A percentile compares a stretch with the other conserved stretches of the same genome.
Evolutionary conservation across 164 flowering plant species (phyloP).

Genomic region (Dillenia suffruticosa): DNA sequence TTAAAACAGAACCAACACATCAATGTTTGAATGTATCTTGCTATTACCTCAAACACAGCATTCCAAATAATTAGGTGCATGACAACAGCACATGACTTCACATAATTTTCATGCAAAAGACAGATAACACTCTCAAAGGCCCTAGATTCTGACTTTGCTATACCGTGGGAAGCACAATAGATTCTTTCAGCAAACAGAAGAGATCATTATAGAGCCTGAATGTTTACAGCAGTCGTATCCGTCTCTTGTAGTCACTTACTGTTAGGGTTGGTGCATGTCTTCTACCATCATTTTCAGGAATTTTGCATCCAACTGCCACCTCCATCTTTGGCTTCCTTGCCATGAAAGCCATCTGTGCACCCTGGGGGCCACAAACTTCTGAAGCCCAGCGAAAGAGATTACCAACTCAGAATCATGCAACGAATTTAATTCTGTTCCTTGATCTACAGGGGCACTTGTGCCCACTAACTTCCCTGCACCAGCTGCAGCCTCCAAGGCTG

Average conservation of each 20-base stretch:
- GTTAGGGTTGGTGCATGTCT: slow-evolving; percentile 75
- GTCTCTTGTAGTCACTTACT: slow-evolving; percentile 87
- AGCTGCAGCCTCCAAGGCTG: slow-evolving; percentile 89
- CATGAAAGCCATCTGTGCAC: slow-evolving; percentile 72
- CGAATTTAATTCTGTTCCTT: slow-evolving; percentile 65
- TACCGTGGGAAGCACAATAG: no score
- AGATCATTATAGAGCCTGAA: no score
- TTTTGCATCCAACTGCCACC: slow-evolving; percentile 65
- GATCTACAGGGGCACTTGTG: slow-evolving; percentile 91
- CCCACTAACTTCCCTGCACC: slow-evolving; percentile 93
- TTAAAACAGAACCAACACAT: no score
- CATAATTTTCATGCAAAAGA: no score
- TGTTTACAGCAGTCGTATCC: slow-evolving; percentile 78
- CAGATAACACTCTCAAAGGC: no score
- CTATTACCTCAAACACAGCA: no score
- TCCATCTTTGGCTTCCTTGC: slow-evolving; percentile 88
- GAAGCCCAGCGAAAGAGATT: slow-evolving; percentile 67
- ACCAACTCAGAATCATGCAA: slow-evolving; percentile 79
- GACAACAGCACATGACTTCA: no score
- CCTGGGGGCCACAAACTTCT: slow-evolving; percentile 74
- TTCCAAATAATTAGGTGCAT: no score
- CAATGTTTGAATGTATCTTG: no score
- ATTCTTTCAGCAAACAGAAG: no score
- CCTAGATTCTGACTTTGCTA: no score
- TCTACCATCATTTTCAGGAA: slow-evolving; percentile 87